Evolutionary conservation across 2,329 filamentous ascomycete species (phyloP), one percentile per base, ranked within the genome.

Genomic region (Gaeumannomyces tritici): DNA sequence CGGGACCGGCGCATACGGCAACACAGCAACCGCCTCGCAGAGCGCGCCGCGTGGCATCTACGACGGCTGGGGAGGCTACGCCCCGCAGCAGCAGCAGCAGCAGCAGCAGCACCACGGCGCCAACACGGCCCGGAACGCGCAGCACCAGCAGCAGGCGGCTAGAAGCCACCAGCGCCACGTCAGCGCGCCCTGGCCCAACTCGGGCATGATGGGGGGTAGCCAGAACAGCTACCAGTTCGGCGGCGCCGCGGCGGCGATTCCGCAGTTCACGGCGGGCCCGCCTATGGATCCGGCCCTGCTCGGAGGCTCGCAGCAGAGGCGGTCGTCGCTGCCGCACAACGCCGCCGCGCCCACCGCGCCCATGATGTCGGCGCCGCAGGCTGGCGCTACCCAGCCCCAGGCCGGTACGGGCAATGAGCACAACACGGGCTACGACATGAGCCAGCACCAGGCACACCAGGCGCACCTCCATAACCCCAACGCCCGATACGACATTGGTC

Each of bases 261-360:
- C 58, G 6, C 58, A 59, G 58, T 59, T 59, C 35, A 18, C 58
- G 3, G 28, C 58, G 2, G 35, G 27, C 24, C 24, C 58, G 31
- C 24, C 58, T 11, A 26, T 59, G 35, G 58, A 59, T 15, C 58
- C 58, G n/a, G 47, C 26, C 24, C 58, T 59, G 3, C 24, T 35
- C 35, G 58, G 12, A 12, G 12, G 11, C 35, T n/a, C 18, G 42
- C 58, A 59, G 15, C 58, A 59, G 35, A 33, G 58, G 28, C 58
- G 58, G 9, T 59, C 58, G 12, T 59, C 58, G 31, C 35, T 59
- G 24, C 58, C 58, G 15, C 58, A 59, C 58, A 59, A 59, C n/a
- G 21, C 27, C 31, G 58, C 11, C 12, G n/a, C 57, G 24, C 18
- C 35, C n/a, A 26, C 31, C 31, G 35, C 57, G 31, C 28, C 57